A percentile compares a stretch with the other conserved stretches of the same genome.
Evolutionary conservation across 2,329 filamentous ascomycete species (phyloP).

Genomic region (Alternaria sp.): DNA sequence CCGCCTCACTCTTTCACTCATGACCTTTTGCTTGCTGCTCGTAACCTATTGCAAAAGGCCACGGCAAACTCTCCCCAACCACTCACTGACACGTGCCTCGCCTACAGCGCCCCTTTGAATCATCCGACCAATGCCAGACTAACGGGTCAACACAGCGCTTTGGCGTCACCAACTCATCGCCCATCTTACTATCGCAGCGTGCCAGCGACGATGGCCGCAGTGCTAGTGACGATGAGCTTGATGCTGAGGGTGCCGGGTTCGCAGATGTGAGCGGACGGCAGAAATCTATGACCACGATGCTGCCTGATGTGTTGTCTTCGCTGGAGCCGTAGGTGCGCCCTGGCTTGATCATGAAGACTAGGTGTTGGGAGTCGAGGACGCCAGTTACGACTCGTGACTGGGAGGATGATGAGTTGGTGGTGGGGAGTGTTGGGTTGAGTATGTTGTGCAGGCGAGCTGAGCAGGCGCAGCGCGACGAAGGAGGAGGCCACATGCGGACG

Average conservation of each 20-base stretch:
- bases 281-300: constrained; percentile 44
- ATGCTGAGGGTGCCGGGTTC: background rate
- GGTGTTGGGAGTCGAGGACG: constrained; percentile 38
- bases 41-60: background rate
- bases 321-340: constrained; percentile 26
- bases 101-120: constrained; percentile 8
- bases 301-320: constrained; percentile 29
- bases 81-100: constrained; percentile 13
- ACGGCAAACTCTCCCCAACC: background rate
- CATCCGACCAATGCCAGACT: constrained; percentile 16
- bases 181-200: constrained; percentile 11
- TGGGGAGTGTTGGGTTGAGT: constrained; percentile 34
- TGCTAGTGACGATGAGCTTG: background rate
- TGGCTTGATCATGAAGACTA: constrained; percentile 44
- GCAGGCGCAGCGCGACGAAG: constrained; percentile 33
- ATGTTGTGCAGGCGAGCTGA: constrained; percentile 39
- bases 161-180: background rate
- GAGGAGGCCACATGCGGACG: constrained; percentile 46
- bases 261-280: constrained; percentile 13
- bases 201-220: background rate
- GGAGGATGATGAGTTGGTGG: background rate
- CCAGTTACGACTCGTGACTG: constrained; percentile 35
- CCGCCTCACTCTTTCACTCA: too few relatives aligned
- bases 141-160: background rate
- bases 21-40: too few relatives aligned